A percentile compares a stretch with the other conserved stretches of the same genome.
phyloP scores from a whole-genome alignment of 2,329 filamentous ascomycete genomes.

The Hypoxylon sp. region DNA sequence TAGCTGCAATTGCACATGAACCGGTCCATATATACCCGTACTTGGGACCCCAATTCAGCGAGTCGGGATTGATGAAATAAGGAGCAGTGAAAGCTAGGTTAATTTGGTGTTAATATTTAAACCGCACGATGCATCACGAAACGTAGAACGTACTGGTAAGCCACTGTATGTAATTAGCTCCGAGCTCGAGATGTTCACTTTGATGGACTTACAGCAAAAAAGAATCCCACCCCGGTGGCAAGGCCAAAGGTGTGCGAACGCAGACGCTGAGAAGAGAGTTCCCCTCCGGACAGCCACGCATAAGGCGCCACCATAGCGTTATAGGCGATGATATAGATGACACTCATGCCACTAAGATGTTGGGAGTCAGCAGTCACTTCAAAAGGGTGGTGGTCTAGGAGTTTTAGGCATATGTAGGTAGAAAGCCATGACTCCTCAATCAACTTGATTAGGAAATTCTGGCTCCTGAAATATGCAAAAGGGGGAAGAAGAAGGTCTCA shows the following conservation, averaged over 20 bases:
- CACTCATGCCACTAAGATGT: conserved; percentile 56
- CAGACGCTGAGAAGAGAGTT: conserved; percentile 70
- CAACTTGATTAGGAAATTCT: too few species aligned
- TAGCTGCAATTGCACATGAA: conserved; percentile 53
- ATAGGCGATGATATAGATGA: conserved; percentile 68
- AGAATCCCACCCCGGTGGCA: conserved; percentile 67
- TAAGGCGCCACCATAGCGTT: conserved; percentile 69
- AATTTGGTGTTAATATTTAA: neutral
- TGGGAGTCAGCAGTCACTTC: too few species aligned
- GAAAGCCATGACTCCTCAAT: too few species aligned
- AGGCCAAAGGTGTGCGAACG: conserved; percentile 70
- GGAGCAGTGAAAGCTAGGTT: conserved; percentile 66
- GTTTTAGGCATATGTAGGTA: too few species aligned
- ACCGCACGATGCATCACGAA: neutral
- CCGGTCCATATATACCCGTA: conserved; percentile 71
- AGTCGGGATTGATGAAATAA: conserved; percentile 70
- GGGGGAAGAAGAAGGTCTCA: too few species aligned
- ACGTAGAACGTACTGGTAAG: conserved; percentile 57
- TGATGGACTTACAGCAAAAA: conserved; percentile 60
- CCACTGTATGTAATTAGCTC: conserved; percentile 56
- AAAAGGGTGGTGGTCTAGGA: too few species aligned
- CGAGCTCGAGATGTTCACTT: neutral
- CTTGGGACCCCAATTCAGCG: conserved; percentile 70
- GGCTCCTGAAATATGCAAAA: too few species aligned
- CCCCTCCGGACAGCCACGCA: conserved; percentile 70